Evolutionary conservation across 1,284 basidiomycete genomes (phyloP), one percentile per base, ranked within the genome.

Genomic region (Fomes fomentarius): DNA sequence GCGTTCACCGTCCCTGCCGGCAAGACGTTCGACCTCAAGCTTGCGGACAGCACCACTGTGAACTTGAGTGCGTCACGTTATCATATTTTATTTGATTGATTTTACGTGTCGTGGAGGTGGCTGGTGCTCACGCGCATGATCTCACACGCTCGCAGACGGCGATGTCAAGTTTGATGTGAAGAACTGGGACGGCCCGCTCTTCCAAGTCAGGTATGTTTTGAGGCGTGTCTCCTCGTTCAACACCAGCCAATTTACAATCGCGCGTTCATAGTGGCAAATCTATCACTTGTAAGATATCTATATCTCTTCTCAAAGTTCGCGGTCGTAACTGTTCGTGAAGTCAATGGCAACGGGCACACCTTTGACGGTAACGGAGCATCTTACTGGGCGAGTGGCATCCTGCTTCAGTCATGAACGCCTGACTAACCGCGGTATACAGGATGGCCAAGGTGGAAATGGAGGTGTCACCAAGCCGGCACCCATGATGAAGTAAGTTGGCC

Each of bases 321-420:
- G 22, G 21, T 22, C 12, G 10, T 12, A 17, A n/a, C 7, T 12
- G 30, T 15, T 25, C 10, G 21, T 31, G 28, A 17, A 70, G 73
- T 76, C 65, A 74, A 76, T 51, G 75, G 74, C 11, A 73, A 74
- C 50, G 73, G 73, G 14, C 65, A 73, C 60, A 74, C 66, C 1
- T 74, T 76, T 62, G 65, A 76, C 54, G 75, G 74, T 6, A 68
- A 72, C 52, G 74, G 74, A 8, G 65, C 69, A 1, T 72, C 69
- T 46, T 74, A 74, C 61, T 75, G 74, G 71, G 71, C 71, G 52
- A 17, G 24, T 22, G 10, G 12, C 8, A 12, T 14, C 19, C 5
- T n/a, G 17, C 28, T 28, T 19, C 26, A 6, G n/a, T 28, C 38
- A 11, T 24, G 17, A 24, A 26, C 22, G n/a, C 26, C 2, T 10